Evolutionary conservation across 2,329 filamentous ascomycete genomes (phyloP).

Genomic region (Nigrospora osmanthi): DNA sequence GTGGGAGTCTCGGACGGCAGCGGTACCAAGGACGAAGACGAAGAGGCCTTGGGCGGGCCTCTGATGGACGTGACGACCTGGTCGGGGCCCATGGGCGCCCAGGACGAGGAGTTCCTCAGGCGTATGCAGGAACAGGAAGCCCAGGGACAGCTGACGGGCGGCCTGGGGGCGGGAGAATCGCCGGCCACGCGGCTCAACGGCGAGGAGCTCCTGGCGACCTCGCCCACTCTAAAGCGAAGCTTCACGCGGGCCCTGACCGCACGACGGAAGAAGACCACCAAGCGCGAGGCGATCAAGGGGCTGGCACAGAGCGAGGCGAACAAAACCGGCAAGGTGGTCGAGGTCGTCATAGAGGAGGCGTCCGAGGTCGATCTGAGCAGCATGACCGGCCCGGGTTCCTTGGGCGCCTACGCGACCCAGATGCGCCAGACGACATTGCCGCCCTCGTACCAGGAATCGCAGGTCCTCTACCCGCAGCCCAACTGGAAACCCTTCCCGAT

Average conservation of each 20-base stretch:
- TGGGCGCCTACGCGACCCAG: constrained; percentile 14
- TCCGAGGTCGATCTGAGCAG: constrained; percentile 43
- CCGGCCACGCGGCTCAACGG: constrained; percentile 39
- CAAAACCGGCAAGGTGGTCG: constrained; percentile 49
- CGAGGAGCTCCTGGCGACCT: constrained; percentile 38
- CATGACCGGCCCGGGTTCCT: constrained; percentile 34
- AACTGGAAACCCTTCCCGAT: constrained; percentile 63
- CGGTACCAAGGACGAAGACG: constrained; percentile 16
- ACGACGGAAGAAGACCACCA: constrained; percentile 15
- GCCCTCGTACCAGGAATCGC: constrained; percentile 27
- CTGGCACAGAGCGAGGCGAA: constrained; percentile 53
- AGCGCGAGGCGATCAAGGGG: constrained; percentile 33
- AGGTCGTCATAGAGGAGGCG: constrained; percentile 44
- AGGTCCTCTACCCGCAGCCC: constrained; percentile 53
- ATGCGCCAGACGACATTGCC: constrained; percentile 30
- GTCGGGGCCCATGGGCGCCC: constrained; percentile 34
- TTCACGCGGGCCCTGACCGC: constrained; percentile 34
- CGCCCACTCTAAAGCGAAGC: constrained; percentile 22
- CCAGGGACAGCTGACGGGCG: constrained; percentile 47
- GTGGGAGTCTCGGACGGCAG: constrained; percentile 20
- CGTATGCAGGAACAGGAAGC: constrained; percentile 44
- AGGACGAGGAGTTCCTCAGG: constrained; percentile 36
- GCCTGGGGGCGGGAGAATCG: constrained; percentile 45
- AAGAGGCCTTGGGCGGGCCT: constrained; percentile 16
- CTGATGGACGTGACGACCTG: constrained; percentile 38